Evolutionary conservation across 2,329 filamentous ascomycete species (phyloP).

Genomic region (Gaeumannomyces sp.): DNA sequence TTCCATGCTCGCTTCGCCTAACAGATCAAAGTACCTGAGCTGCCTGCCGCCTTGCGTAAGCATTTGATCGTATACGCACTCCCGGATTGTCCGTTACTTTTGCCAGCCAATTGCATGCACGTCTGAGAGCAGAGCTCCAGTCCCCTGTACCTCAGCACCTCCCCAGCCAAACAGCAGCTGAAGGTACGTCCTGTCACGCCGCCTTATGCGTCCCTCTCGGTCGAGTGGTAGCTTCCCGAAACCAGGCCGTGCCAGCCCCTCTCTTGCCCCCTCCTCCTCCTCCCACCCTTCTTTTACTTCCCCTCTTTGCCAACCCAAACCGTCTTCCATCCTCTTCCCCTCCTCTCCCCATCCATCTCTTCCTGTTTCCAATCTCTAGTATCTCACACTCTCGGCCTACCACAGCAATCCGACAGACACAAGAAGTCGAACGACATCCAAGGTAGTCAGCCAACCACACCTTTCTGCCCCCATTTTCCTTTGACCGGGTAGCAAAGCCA

Average conservation of each 20-base stretch:
- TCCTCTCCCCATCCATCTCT: neutral
- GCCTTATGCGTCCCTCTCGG: neutral
- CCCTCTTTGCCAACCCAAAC: neutral
- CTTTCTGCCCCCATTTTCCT: too few species aligned
- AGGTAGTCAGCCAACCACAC: neutral
- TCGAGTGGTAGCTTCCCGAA: neutral
- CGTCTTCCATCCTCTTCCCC: neutral
- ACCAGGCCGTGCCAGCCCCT: conserved; percentile 1
- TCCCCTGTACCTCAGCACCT: neutral
- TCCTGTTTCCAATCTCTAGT: neutral
- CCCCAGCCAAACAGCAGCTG: neutral
- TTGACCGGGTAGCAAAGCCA: too few species aligned
- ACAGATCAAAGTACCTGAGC: too few species aligned
- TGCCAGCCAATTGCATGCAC: neutral
- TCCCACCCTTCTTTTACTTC: conserved; percentile 1
- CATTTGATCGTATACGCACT: neutral
- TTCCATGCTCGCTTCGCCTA: too few species aligned
- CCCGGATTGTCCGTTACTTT: neutral
- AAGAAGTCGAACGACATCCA: neutral
- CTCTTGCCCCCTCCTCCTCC: neutral
- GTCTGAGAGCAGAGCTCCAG: neutral
- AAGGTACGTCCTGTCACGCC: neutral
- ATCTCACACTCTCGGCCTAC: neutral
- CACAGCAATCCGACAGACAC: neutral
- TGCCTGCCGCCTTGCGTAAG: too few species aligned